A percentile compares a stretch with the other conserved stretches of the same genome.
Evolutionary conservation across 129 eudicot genomes (phyloP).

Genomic region (Dittrichia graveolens): DNA sequence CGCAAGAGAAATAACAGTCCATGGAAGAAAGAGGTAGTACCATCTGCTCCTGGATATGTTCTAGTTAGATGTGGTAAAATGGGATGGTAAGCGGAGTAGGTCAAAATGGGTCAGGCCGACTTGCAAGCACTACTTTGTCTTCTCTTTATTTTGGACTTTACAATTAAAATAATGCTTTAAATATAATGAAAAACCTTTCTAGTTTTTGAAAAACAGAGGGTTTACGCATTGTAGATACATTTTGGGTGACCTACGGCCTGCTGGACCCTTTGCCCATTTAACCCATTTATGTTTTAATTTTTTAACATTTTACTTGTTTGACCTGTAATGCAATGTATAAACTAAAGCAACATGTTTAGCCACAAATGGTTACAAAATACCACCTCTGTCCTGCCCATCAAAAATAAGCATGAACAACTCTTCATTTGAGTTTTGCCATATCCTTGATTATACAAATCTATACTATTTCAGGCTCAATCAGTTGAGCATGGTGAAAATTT

Average conservation of each 20-base stretch:
- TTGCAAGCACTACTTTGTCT: neutral
- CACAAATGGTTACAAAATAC: too few relatives aligned
- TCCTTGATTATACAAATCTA: neutral
- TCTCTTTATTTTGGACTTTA: neutral
- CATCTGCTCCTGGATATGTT: neutral
- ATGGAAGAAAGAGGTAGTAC: conserved; percentile 23
- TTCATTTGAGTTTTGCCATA: neutral
- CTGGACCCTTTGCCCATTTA: too few relatives aligned
- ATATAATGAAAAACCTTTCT: too few relatives aligned
- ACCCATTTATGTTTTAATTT: too few relatives aligned
- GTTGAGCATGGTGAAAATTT: conserved; percentile 39
- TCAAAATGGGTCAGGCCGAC: neutral
- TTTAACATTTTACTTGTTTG: too few relatives aligned
- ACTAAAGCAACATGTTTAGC: too few relatives aligned
- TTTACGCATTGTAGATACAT: too few relatives aligned
- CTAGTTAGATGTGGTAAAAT: conserved; percentile 4
- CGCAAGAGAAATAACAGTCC: conserved; percentile 15
- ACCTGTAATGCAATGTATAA: too few relatives aligned
- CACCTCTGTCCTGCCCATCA: too few relatives aligned
- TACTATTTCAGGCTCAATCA: conserved; percentile 19
- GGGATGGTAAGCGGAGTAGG: neutral
- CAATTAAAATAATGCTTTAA: too few relatives aligned
- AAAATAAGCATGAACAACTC: neutral
- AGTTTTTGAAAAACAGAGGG: too few relatives aligned
- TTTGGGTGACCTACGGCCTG: too few relatives aligned